phyloP scores from a whole-genome alignment of 345 rosid species.

The Melastoma malabathricum region DNA sequence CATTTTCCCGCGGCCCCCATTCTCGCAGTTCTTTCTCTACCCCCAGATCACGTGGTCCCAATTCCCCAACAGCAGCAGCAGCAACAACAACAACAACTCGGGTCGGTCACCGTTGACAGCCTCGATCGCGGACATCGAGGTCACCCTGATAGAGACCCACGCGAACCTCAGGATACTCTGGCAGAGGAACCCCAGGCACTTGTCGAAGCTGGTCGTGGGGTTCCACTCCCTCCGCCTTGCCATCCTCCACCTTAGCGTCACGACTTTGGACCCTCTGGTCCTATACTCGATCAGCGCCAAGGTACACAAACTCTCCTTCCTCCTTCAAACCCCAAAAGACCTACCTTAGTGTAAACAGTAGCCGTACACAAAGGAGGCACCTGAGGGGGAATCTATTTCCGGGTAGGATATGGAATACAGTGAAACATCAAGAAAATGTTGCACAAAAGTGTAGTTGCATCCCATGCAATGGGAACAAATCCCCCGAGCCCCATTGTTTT shows the following conservation, averaged over 20 bases:
- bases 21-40: slow-evolving; percentile 37
- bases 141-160: slow-evolving; percentile 42
- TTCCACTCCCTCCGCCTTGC: slow-evolving; percentile 30
- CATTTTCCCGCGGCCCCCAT: slow-evolving; percentile 1
- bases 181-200: slow-evolving; percentile 33
- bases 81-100: neutral
- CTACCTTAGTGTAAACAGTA: too few species aligned
- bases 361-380: too few species aligned
- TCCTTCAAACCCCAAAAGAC: too few species aligned
- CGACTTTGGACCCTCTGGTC: slow-evolving; percentile 27
- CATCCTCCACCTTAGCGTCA: slow-evolving; percentile 46
- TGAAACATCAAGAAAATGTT: too few species aligned
- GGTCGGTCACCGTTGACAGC: slow-evolving; percentile 1
- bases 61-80: neutral
- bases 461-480: too few species aligned
- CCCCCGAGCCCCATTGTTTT: too few species aligned
- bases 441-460: too few species aligned
- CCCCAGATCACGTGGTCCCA: slow-evolving; percentile 37
- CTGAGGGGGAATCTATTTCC: too few species aligned
- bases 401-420: too few species aligned
- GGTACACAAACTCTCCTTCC: slow-evolving; percentile 17
- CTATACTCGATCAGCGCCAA: slow-evolving; percentile 44
- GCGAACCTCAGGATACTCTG: slow-evolving; percentile 46
- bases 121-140: slow-evolving; percentile 45
- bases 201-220: slow-evolving; percentile 35